phyloP scores from a whole-genome alignment of 2,329 filamentous ascomycete genomes.

The Phoma sp. region DNA sequence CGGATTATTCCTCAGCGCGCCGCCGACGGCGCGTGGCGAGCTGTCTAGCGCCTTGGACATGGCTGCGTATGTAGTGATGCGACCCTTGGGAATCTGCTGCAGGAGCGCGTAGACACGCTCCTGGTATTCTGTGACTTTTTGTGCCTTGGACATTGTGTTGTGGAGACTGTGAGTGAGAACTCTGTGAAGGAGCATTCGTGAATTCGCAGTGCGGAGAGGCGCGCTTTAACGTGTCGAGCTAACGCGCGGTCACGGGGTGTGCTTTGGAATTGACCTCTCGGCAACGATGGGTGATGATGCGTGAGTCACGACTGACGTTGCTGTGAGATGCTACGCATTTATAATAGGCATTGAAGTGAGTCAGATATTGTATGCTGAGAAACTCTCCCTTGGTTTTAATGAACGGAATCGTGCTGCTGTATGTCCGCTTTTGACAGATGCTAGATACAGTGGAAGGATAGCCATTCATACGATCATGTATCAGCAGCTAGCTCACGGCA shows the following conservation, averaged over 20 bases:
- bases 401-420: no score
- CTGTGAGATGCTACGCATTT: no score
- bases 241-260: conserved; percentile 42
- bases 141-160: conserved; percentile 27
- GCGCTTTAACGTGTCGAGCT: conserved; percentile 14
- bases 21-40: conserved; percentile 78
- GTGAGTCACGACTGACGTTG: no score
- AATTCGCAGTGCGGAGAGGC: conserved; percentile 1
- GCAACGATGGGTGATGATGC: no score
- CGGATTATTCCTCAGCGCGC: conserved; percentile 77
- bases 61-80: conserved; percentile 79
- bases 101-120: conserved; percentile 71
- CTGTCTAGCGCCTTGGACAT: conserved; percentile 73
- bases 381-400: no score
- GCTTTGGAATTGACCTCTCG: conserved; percentile 44
- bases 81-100: conserved; percentile 77
- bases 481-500: no score
- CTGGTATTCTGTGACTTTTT: conserved; percentile 47
- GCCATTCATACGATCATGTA: no score
- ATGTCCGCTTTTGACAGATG: no score
- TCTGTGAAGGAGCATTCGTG: neutral
- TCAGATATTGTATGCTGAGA: no score
- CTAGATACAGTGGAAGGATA: no score
- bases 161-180: neutral
- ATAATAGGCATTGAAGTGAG: no score